These are phyloP conservation scores for Aspergillus novofumigatus DNA, from an alignment of 2,329 filamentous ascomycete species.

Conservation along the genomic window DNA sequence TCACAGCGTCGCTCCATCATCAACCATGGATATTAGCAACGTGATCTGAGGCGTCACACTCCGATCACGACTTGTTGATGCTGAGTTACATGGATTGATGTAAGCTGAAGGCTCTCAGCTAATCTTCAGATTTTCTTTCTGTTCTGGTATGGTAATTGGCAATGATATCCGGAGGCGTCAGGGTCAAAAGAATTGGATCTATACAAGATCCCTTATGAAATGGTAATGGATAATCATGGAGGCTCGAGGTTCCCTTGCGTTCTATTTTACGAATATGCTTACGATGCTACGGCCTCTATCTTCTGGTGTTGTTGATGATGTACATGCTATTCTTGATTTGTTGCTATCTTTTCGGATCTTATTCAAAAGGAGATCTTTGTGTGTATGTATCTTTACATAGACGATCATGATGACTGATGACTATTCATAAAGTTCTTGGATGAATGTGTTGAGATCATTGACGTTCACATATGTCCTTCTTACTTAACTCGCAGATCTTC, in stretches of 20 bases:
- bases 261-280: not conserved
- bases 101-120: not conserved
- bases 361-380: constrained; percentile 4
- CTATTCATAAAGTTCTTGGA: constrained; percentile 18
- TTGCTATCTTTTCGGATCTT: constrained; percentile 1
- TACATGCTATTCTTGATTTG: constrained; percentile 6
- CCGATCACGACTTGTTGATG: constrained; percentile 15
- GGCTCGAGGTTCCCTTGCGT: not conserved
- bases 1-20: constrained; percentile 41
- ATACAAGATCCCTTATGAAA: not conserved
- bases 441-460: not conserved
- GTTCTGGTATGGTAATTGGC: not conserved
- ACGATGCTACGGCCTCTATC: not conserved
- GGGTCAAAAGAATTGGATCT: not conserved
- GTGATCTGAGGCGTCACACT: constrained; percentile 44
- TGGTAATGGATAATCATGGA: not conserved
- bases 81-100: not conserved
- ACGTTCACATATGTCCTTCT: no score
- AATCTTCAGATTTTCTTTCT: constrained; percentile 2
- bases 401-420: constrained; percentile 27
- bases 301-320: not conserved
- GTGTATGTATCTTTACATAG: constrained; percentile 19
- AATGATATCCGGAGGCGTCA: constrained; percentile 1
- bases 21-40: constrained; percentile 42
- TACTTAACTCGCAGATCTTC: no score